phyloP scores from a whole-genome alignment of 768 basidiomycete species.

The Leccinum variicolor region DNA sequence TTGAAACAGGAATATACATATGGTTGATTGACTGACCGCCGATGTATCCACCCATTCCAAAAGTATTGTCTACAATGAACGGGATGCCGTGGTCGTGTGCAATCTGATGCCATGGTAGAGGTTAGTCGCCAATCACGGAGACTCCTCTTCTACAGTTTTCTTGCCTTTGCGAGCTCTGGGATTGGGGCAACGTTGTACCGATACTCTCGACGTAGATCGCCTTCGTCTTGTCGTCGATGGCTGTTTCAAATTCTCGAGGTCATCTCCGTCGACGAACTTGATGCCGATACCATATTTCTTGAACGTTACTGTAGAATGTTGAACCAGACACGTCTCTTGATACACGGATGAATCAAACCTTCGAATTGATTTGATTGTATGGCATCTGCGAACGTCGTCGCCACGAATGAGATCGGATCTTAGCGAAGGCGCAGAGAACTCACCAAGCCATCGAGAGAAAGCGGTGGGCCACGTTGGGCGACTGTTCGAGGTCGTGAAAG shows the following conservation, averaged over 20 bases:
- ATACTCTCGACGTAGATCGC: conserved; percentile 59
- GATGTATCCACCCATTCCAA: conserved; percentile 61
- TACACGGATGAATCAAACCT: conserved; percentile 30
- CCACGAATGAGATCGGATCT: no score
- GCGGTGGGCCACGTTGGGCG: conserved; percentile 23
- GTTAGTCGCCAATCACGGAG: not conserved
- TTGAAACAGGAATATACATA: not conserved
- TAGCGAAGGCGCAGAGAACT: conserved; percentile 2
- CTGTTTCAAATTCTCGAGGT: conserved; percentile 46
- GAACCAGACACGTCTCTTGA: not conserved
- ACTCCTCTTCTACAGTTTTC: not conserved
- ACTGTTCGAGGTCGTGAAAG: conserved; percentile 31
- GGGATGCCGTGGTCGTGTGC: conserved; percentile 61
- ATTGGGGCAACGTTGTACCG: conserved; percentile 53
- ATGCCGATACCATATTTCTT: no score
- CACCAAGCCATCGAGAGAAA: conserved; percentile 28
- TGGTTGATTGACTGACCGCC: conserved; percentile 31
- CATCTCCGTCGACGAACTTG: conserved; percentile 50
- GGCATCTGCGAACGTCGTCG: conserved; percentile 45
- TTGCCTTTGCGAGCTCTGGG: conserved; percentile 51
- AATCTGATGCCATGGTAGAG: conserved; percentile 33
- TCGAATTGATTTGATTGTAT: conserved; percentile 65
- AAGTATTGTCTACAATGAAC: conserved; percentile 63
- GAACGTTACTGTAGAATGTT: no score
- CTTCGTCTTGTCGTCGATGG: conserved; percentile 60